Conservation (phyloP, 2,329 filamentous ascomycete genomes). For the Nakataea oryzae region DNA sequence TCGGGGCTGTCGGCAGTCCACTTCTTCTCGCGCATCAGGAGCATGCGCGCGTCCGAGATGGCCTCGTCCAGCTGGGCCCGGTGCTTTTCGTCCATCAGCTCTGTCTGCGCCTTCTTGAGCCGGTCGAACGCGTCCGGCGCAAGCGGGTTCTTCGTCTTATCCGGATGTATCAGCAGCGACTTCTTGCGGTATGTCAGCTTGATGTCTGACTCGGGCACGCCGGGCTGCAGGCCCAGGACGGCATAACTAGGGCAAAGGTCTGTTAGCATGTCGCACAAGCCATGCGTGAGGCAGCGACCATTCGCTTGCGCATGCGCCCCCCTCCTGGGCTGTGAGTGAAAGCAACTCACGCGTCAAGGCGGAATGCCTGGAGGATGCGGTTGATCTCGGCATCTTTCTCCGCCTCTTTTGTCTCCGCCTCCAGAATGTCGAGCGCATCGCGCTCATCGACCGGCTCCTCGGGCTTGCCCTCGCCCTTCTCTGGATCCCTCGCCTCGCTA, state of each 20-base stretch:
- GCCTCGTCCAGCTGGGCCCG: constrained; percentile 82
- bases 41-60: constrained; percentile 90
- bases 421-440: constrained; percentile 71
- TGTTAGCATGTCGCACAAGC: not conserved
- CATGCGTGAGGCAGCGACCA: not conserved
- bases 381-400: constrained; percentile 97
- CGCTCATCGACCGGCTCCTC: constrained; percentile 43
- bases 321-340: not conserved
- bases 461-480: not conserved
- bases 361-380: constrained; percentile 84
- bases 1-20: constrained; percentile 85
- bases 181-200: constrained; percentile 91
- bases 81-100: constrained; percentile 89
- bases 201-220: constrained; percentile 92
- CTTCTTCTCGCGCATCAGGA: constrained; percentile 89
- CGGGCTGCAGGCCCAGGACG: constrained; percentile 89
- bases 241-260: constrained; percentile 53
- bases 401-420: constrained; percentile 80
- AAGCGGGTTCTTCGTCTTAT: constrained; percentile 85
- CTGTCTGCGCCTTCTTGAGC: constrained; percentile 85
- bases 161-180: constrained; percentile 96
- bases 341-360: constrained; percentile 46
- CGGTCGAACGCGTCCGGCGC: constrained; percentile 95
- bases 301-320: not conserved
- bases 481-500: not conserved